A percentile compares a stretch with the other conserved stretches of the same genome.
phyloP scores from a whole-genome alignment of 129 eudicot genomes.

The Cynara cardunculus region DNA sequence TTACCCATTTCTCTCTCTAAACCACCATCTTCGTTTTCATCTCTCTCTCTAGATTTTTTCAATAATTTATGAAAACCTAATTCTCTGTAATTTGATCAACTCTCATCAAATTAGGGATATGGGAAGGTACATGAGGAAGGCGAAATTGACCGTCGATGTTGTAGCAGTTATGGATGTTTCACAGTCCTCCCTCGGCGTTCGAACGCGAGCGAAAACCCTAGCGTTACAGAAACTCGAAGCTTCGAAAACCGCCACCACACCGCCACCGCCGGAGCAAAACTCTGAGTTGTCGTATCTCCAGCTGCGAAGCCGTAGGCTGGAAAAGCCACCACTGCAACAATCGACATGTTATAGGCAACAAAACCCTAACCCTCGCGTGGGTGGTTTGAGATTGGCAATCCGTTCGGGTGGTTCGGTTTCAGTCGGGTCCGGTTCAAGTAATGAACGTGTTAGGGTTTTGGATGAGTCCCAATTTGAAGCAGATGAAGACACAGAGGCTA shows the following conservation, averaged over 20 bases:
- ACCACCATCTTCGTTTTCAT: constrained; percentile 8
- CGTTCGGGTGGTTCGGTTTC: constrained; percentile 33
- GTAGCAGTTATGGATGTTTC: constrained; percentile 47
- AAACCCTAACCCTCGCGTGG: constrained; percentile 20
- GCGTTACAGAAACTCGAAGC: constrained; percentile 63
- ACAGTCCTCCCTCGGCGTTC: constrained; percentile 56
- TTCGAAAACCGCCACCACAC: constrained; percentile 4
- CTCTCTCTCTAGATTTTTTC: not conserved
- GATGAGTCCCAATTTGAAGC: constrained; percentile 5
- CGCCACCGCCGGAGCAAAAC: constrained; percentile 9
- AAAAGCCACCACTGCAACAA: constrained; percentile 45
- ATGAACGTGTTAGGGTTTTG: constrained; percentile 12
- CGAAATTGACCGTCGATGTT: constrained; percentile 44
- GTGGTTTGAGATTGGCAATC: constrained; percentile 7
- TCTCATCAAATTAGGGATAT: constrained; percentile 16
- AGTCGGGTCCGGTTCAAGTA: constrained; percentile 10
- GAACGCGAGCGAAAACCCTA: constrained; percentile 87
- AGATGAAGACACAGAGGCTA: constrained; percentile 35
- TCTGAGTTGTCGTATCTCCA: constrained; percentile 52
- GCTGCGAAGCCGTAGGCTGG: constrained; percentile 68
- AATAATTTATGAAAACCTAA: constrained; percentile 20
- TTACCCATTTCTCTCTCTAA: constrained; percentile 3
- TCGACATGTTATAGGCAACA: constrained; percentile 2
- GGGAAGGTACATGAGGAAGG: constrained; percentile 71
- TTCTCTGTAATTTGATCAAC: not conserved